Conservation (phyloP, 768 basidiomycete genomes). For the Russula dissimulans region DNA sequence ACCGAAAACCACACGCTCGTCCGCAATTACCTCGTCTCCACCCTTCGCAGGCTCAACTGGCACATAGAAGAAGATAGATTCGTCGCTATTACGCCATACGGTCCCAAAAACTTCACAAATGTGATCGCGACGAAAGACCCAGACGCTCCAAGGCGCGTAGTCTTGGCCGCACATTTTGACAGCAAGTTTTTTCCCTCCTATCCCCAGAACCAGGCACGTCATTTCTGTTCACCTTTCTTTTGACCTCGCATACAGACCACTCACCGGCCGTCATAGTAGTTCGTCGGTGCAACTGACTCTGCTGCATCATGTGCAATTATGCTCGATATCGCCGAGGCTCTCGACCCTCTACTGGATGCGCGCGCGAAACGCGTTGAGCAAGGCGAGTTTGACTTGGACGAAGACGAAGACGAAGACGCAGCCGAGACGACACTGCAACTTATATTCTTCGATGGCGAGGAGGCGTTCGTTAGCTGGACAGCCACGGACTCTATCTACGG, state of each 20-base stretch:
- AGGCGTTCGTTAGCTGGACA: constrained; percentile 90
- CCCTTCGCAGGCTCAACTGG: constrained; percentile 70
- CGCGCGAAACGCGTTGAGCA: constrained; percentile 46
- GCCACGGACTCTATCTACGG: constrained; percentile 88
- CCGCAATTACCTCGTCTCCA: constrained; percentile 68
- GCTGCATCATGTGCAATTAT: constrained; percentile 93
- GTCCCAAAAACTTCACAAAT: constrained; percentile 73
- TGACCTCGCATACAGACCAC: no score
- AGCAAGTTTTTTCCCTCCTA: constrained; percentile 75
- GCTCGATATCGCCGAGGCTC: constrained; percentile 80
- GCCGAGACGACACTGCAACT: constrained; percentile 83
- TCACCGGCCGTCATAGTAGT: constrained; percentile 39
- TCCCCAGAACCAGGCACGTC: constrained; percentile 64
- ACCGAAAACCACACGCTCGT: constrained; percentile 75
- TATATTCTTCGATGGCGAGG: constrained; percentile 96
- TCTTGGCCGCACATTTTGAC: constrained; percentile 90
- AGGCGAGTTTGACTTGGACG: constrained; percentile 40
- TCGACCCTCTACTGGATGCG: constrained; percentile 62
- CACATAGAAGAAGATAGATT: constrained; percentile 82
- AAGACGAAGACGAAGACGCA: constrained; percentile 76
- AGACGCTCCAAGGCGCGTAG: constrained; percentile 65
- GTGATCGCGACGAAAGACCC: constrained; percentile 93
- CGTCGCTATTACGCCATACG: constrained; percentile 70
- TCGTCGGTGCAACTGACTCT: constrained; percentile 95
- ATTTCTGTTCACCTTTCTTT: neutral